phyloP scores from a whole-genome alignment of 148 eudicot species.

The Arbutus unedo region DNA sequence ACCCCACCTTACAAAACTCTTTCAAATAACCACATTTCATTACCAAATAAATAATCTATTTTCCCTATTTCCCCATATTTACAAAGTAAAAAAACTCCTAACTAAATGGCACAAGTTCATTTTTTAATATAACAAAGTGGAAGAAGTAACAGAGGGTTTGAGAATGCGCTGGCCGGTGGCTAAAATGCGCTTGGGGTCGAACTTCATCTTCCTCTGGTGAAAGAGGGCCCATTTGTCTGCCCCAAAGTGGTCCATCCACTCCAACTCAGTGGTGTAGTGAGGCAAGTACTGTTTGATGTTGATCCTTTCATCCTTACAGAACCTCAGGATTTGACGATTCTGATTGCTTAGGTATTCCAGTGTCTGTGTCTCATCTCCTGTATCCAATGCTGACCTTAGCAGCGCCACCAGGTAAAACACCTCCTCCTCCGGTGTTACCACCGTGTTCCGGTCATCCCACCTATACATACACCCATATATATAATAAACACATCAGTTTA shows the following conservation, averaged over 20 bases:
- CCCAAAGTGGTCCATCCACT: slow-evolving; percentile 83
- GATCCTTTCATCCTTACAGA: slow-evolving; percentile 53
- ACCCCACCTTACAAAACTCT: background rate
- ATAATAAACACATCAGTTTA: too few species aligned
- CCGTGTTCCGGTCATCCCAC: slow-evolving; percentile 69
- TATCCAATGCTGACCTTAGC: slow-evolving; percentile 65
- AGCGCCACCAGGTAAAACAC: slow-evolving; percentile 77
- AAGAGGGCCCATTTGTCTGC: slow-evolving; percentile 65
- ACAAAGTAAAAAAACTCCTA: background rate
- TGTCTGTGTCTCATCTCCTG: slow-evolving; percentile 53
- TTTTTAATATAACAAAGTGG: background rate
- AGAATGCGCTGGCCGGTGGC: slow-evolving; percentile 90
- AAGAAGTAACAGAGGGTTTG: slow-evolving; percentile 24
- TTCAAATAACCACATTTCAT: background rate
- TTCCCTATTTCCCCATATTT: background rate
- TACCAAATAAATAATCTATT: background rate
- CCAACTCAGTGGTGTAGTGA: slow-evolving; percentile 53
- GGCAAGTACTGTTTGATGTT: slow-evolving; percentile 74
- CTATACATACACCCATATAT: slow-evolving; percentile 23
- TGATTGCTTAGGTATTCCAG: slow-evolving; percentile 53
- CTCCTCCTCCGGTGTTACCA: slow-evolving; percentile 74
- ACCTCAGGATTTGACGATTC: slow-evolving; percentile 51
- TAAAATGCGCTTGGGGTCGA: slow-evolving; percentile 64
- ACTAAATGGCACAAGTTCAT: background rate
- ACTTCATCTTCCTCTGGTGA: slow-evolving; percentile 47